Base-by-base conservation (phyloP, 345 rosid species). In the Citrus sp. region DNA sequence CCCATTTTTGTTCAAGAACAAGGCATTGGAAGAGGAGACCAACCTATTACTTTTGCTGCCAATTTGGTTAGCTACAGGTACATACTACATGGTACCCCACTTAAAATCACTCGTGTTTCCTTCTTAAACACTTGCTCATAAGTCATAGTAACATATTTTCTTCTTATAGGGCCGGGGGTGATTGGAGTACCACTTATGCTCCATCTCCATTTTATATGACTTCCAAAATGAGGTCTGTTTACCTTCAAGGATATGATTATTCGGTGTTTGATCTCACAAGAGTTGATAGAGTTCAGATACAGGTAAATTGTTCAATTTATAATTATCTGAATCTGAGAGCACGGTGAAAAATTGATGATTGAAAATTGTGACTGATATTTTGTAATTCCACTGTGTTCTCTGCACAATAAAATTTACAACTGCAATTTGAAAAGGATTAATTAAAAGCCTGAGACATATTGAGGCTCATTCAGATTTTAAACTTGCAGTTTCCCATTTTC, bases 1-100 rank as follows among this genome's bases (percentile, higher is more conserved):
- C 95, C 93, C 34, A 88, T 91, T 79, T 84, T 91, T 42, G 95
- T 91, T 82, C 95, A 91, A 76, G 95, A 91, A 79, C 93, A 91
- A 80, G 95, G 95, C 34, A 89, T 91, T 80, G 95, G 95, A 69
- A 90, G 95, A 83, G 95, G 93, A 58, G 95, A 91, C 75, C 95
- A 91, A 40, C 95, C 95, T 51, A 82, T 90, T 73, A 89, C 91
- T 65, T 88, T 88, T 75, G 95, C 93, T 12, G 93, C 93, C 56
- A 91, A 91, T 74, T 86, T 91, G 87, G 87, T 89, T 65, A 91
- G 95, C 80, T 90, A 88, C 87, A 89, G 92, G 94, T 91, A 79
- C 19, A 4, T 46, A 55, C 3, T 60, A 19, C 32, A 1, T 69
- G 46, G 18, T 24, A 25, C 34, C 66, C 56, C 38, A 61, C 22